phyloP scores from a whole-genome alignment of 768 basidiomycete genomes.

The Trametes gibbosa region DNA sequence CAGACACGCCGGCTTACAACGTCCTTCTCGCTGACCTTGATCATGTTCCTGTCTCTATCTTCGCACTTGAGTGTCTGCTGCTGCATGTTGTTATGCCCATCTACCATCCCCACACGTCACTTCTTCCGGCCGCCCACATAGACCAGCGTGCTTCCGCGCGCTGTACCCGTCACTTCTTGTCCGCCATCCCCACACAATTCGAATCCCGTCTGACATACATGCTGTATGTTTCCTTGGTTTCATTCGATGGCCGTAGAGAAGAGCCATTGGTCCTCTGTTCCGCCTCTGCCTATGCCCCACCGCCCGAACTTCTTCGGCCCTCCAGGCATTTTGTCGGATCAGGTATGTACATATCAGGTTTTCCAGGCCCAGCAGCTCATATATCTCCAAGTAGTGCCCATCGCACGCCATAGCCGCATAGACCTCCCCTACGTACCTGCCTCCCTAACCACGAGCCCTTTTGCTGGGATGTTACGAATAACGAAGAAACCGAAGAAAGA shows the following conservation, averaged over 20 bases:
- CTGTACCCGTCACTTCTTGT: background rate
- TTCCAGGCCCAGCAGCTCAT: no score
- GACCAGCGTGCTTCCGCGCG: background rate
- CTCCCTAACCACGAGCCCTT: background rate
- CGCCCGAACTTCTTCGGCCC: background rate
- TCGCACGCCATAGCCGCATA: background rate
- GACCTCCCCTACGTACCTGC: background rate
- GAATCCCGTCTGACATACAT: background rate
- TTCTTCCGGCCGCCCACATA: background rate
- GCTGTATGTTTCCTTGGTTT: background rate
- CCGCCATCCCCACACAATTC: background rate
- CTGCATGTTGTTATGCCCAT: background rate
- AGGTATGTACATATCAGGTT: background rate
- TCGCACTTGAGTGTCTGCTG: no score
- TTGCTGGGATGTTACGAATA: background rate
- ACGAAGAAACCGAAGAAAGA: slow-evolving; percentile 9
- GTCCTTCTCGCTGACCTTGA: background rate
- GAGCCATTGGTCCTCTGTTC: background rate
- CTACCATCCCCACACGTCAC: slow-evolving; percentile 3
- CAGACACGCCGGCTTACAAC: no score
- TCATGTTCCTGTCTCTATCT: background rate
- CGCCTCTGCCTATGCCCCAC: background rate
- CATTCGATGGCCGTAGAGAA: background rate
- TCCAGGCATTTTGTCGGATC: background rate
- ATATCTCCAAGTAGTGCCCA: no score